phyloP scores from a whole-genome alignment of 257 asterid species.

The Solanum paucissectum region DNA sequence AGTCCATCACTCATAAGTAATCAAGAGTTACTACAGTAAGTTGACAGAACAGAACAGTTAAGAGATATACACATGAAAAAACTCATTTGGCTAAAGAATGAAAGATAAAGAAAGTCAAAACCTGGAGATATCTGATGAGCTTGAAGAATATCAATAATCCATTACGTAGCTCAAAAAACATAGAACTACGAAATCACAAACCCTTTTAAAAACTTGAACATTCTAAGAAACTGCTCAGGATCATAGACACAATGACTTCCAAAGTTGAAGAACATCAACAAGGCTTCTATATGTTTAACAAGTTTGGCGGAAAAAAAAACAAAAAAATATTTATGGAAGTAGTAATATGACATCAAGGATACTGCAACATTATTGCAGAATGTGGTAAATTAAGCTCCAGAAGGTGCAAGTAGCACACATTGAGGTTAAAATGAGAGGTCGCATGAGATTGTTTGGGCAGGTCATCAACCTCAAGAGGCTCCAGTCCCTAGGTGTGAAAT shows the following conservation, averaged over 20 bases:
- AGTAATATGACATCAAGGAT: background rate
- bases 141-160: background rate
- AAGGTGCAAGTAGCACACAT: background rate
- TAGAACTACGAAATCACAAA: background rate
- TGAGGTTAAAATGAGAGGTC: background rate
- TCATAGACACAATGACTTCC: background rate
- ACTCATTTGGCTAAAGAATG: background rate
- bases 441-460: background rate
- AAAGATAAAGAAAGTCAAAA: background rate
- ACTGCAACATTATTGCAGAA: background rate
- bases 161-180: background rate
- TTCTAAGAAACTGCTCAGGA: background rate
- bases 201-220: background rate
- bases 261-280: background rate
- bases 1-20: background rate
- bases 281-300: background rate
- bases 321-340: background rate
- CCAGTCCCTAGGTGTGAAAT: background rate
- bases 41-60: background rate
- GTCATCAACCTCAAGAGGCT: background rate
- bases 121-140: background rate
- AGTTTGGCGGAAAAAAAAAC: background rate
- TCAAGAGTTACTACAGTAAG: background rate
- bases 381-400: background rate
- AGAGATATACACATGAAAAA: background rate